Evolutionary conservation across 345 rosid genomes (phyloP).

Genomic region (Barbarea vulgaris): DNA sequence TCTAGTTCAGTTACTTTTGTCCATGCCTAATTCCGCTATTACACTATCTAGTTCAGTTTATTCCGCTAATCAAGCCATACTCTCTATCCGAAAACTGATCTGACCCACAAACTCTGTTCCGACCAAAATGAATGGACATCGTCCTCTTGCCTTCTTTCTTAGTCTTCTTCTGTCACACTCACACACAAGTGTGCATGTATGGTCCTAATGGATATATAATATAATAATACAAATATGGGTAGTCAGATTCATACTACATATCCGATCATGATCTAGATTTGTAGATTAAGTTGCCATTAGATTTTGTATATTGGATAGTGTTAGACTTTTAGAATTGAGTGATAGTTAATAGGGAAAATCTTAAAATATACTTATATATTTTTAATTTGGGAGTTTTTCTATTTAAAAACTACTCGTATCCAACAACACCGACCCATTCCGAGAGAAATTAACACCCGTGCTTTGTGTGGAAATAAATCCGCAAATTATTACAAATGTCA

Average conservation of each 20-base stretch:
- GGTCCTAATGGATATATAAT: not conserved
- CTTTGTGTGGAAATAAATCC: not conserved
- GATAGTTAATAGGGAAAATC: not conserved
- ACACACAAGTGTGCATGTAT: not conserved
- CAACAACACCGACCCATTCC: not conserved
- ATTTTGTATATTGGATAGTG: not conserved
- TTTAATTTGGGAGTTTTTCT: not conserved
- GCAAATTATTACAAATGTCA: conserved; percentile 6
- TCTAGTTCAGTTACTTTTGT: too few species aligned
- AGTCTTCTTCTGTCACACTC: not conserved
- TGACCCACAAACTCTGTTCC: not conserved
- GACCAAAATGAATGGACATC: conserved; percentile 14
- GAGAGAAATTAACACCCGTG: conserved; percentile 15
- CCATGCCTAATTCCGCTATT: not conserved
- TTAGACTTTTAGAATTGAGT: not conserved
- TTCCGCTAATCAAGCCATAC: not conserved
- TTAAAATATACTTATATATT: not conserved
- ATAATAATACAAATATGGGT: not conserved
- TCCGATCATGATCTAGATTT: not conserved
- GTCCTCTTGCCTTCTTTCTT: not conserved
- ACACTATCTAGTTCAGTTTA: not conserved
- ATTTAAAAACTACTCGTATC: not conserved
- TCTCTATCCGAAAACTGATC: not conserved
- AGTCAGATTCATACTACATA: not conserved
- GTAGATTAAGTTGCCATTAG: not conserved